phyloP scores from a whole-genome alignment of 2,329 filamentous ascomycete species.

The Ophiostoma ips region DNA sequence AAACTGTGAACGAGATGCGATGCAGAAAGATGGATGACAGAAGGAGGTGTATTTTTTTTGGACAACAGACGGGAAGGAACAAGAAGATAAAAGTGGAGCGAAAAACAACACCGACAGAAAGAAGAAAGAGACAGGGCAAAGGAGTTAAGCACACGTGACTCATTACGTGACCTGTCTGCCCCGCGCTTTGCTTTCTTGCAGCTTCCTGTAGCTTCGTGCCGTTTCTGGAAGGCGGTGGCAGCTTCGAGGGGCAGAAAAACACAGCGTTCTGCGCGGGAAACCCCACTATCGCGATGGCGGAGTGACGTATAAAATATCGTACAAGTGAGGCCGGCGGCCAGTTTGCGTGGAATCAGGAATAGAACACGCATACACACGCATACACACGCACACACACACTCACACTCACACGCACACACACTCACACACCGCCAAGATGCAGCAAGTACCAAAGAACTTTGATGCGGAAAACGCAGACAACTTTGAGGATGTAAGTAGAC shows the following conservation, averaged over 20 bases:
- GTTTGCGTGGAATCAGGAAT: background rate
- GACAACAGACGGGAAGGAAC: no score
- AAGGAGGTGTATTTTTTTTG: background rate
- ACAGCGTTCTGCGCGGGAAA: background rate
- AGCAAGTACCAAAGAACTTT: constrained; percentile 39
- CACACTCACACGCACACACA: background rate
- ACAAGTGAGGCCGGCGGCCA: background rate
- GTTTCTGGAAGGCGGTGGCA: constrained; percentile 5
- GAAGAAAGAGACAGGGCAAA: no score
- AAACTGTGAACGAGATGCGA: no score
- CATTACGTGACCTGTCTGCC: no score
- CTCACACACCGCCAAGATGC: constrained; percentile 14
- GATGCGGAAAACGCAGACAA: constrained; percentile 42
- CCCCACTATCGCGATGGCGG: background rate
- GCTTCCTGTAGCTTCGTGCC: constrained; percentile 8
- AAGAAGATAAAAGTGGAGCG: no score
- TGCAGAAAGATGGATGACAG: background rate
- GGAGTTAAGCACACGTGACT: no score
- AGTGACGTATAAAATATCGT: constrained; percentile 1
- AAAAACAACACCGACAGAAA: no score
- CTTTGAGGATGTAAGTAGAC: constrained; percentile 37
- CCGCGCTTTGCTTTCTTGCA: no score
- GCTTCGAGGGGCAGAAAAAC: background rate
- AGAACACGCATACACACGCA: background rate
- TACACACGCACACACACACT: constrained; percentile 6